A percentile compares a stretch with the other conserved stretches of the same genome.
These are phyloP conservation scores for Penicillium sp. DNA, from an alignment of 2,329 filamentous ascomycete genomes.

Conservation along the genomic window DNA sequence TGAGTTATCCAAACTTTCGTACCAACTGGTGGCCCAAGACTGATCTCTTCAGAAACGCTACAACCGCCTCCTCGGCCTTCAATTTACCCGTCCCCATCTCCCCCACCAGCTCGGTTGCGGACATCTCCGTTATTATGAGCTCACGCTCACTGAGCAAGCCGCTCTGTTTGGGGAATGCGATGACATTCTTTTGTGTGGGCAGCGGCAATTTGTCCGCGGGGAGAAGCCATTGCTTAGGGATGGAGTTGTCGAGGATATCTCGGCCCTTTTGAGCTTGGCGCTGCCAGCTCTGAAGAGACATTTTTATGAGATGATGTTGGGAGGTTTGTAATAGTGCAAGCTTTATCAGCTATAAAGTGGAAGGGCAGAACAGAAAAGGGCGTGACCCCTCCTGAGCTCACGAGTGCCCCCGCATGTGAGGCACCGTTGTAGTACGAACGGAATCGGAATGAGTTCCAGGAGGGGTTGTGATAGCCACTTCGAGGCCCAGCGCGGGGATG, in stretches of 20 bases:
- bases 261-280: slow-evolving; percentile 32
- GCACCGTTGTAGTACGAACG: background rate
- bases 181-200: slow-evolving; percentile 28
- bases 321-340: background rate
- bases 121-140: slow-evolving; percentile 51
- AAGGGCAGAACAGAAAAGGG: background rate
- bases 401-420: background rate
- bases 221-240: slow-evolving; percentile 37
- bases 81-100: slow-evolving; percentile 29
- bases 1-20: background rate
- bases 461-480: slow-evolving; percentile 2
- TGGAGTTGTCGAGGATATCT: slow-evolving; percentile 33
- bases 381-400: background rate
- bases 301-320: slow-evolving; percentile 3
- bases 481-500: slow-evolving; percentile 1
- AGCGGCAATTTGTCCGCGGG: slow-evolving; percentile 28
- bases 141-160: slow-evolving; percentile 51
- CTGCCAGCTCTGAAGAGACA: slow-evolving; percentile 30
- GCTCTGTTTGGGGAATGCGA: slow-evolving; percentile 38
- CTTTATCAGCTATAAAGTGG: background rate
- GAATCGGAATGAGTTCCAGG: slow-evolving; percentile 7
- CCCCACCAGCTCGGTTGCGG: slow-evolving; percentile 28
- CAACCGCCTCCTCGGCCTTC: slow-evolving; percentile 32
- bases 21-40: slow-evolving; percentile 37
- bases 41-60: slow-evolving; percentile 34